Evolutionary conservation across 2,329 filamentous ascomycete species (phyloP).

Genomic region (Rutstroemia sp.): DNA sequence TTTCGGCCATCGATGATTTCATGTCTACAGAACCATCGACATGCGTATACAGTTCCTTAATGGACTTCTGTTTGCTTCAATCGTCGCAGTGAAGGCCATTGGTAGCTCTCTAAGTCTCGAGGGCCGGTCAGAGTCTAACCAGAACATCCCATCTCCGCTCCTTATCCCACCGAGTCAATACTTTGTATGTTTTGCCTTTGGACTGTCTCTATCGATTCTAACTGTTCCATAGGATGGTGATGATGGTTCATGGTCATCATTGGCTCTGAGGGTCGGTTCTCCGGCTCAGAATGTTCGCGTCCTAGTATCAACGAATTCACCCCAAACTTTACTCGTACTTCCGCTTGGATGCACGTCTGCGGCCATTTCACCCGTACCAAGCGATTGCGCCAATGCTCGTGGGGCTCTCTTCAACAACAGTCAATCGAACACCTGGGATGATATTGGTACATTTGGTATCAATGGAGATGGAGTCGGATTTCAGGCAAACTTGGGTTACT

Average conservation of each 20-base stretch:
- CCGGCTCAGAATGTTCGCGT: slow-evolving; percentile 39
- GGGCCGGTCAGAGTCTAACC: background rate
- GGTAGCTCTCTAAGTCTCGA: background rate
- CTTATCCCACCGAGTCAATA: slow-evolving; percentile 18
- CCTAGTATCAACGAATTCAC: slow-evolving; percentile 33
- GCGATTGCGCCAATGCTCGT: slow-evolving; percentile 37
- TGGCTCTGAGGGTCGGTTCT: slow-evolving; percentile 50
- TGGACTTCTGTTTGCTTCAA: background rate
- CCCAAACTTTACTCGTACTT: slow-evolving; percentile 30
- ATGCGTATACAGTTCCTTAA: slow-evolving; percentile 6
- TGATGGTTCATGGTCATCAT: slow-evolving; percentile 66
- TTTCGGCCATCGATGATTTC: background rate
- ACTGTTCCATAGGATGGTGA: slow-evolving; percentile 43
- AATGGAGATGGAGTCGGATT: slow-evolving; percentile 33
- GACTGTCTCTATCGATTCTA: background rate
- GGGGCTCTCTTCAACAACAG: slow-evolving; percentile 50
- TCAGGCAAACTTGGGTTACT: slow-evolving; percentile 34
- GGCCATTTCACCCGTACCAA: slow-evolving; percentile 29
- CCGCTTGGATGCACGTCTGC: slow-evolving; percentile 28
- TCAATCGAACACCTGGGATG: slow-evolving; percentile 47
- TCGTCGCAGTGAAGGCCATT: background rate
- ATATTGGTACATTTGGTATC: slow-evolving; percentile 30
- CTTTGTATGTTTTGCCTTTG: slow-evolving; percentile 10
- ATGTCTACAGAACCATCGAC: slow-evolving; percentile 3
- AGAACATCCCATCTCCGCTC: slow-evolving; percentile 10